Evolutionary conservation across 169 alveolate genomes (phyloP).

Genomic region (Cryptosporidium sp.): DNA sequence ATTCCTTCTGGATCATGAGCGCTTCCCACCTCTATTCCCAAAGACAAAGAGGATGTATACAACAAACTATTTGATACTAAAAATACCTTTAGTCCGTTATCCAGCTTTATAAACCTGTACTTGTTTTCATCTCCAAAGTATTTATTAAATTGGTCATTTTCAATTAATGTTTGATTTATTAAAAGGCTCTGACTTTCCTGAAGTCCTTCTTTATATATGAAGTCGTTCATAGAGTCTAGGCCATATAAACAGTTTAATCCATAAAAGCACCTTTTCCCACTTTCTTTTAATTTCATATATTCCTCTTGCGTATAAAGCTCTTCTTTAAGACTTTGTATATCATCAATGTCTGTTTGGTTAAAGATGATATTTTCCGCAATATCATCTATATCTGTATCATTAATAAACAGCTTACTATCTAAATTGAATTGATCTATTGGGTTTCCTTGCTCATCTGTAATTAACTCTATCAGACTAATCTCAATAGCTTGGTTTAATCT

Average conservation of each 20-base stretch:
- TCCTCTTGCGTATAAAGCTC: conserved; percentile 24
- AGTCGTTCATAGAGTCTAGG: not conserved
- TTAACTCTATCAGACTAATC: conserved; percentile 22
- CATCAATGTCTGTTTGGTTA: conserved; percentile 1
- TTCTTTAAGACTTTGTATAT: conserved; percentile 12
- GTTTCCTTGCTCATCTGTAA: conserved; percentile 2
- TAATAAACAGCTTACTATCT: not conserved
- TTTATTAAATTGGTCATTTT: conserved; percentile 1
- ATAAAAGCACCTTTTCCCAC: conserved; percentile 38
- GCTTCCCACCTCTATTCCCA: conserved; percentile 38
- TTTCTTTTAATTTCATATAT: conserved; percentile 3
- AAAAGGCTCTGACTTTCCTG: not conserved
- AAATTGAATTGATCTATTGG: not conserved
- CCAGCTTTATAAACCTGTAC: conserved; percentile 10
- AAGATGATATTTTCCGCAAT: conserved; percentile 17
- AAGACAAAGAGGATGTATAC: conserved; percentile 31
- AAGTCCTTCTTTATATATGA: not conserved
- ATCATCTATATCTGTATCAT: not conserved
- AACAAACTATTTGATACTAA: conserved; percentile 35
- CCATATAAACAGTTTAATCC: conserved; percentile 43
- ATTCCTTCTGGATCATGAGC: conserved; percentile 22
- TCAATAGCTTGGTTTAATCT: not conserved
- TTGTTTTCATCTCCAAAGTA: conserved; percentile 34
- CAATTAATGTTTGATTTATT: not conserved
- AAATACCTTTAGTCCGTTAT: conserved; percentile 24